These are phyloP conservation scores for Melanomma pulvis-pyrius DNA, from an alignment of 495 filamentous ascomycete genomes.

Conservation along the genomic window DNA sequence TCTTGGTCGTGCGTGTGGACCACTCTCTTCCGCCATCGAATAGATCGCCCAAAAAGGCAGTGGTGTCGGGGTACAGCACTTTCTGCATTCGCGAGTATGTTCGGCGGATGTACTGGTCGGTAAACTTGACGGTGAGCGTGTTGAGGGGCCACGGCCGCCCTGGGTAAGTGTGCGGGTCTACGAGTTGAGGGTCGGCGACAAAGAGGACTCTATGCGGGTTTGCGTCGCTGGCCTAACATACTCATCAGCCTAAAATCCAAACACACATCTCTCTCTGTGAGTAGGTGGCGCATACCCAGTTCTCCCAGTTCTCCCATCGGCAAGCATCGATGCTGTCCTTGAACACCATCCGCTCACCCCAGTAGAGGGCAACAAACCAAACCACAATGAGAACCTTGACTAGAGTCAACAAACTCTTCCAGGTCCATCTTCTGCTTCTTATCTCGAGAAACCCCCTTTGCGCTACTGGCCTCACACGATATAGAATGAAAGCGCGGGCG, in stretches of 20 bases:
- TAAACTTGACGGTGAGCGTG: conserved; percentile 75
- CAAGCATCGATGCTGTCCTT: conserved; percentile 68
- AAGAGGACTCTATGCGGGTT: conserved; percentile 84
- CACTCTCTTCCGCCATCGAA: conserved; percentile 98
- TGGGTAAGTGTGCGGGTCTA: conserved; percentile 95
- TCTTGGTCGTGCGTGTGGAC: conserved; percentile 68
- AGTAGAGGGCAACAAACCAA: conserved; percentile 81
- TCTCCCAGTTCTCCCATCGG: conserved; percentile 84
- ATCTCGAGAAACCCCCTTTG: conserved; percentile 6
- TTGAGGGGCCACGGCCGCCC: conserved; percentile 88
- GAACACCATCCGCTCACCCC: conserved; percentile 85
- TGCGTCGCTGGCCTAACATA: conserved; percentile 67
- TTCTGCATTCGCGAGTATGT: conserved; percentile 73
- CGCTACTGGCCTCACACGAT: conserved; percentile 16
- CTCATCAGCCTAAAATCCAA: conserved; percentile 12
- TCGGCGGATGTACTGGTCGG: conserved; percentile 84
- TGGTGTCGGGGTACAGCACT: conserved; percentile 73
- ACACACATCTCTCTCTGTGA: neutral
- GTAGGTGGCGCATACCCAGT: conserved; percentile 70
- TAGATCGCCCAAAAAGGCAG: conserved; percentile 90
- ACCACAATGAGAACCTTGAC: conserved; percentile 62
- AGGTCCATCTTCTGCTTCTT: conserved; percentile 21
- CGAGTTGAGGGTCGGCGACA: conserved; percentile 94
- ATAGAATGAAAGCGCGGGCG: conserved; percentile 23
- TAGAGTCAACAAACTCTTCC: conserved; percentile 25